Conservation (phyloP, 306 rosid genomes). For the Dryas drummondii region DNA sequence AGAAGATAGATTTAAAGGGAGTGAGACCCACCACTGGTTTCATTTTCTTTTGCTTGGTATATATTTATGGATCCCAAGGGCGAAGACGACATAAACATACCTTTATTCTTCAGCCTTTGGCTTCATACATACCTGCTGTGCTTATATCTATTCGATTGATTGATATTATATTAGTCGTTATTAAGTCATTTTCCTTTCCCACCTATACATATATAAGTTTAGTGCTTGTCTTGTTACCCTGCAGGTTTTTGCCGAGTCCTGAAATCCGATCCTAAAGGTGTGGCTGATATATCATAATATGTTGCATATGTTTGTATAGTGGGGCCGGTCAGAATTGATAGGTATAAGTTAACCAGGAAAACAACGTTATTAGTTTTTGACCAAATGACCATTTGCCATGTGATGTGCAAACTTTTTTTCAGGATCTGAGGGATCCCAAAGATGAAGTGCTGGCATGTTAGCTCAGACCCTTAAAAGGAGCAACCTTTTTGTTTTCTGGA, state of each 20-base stretch:
- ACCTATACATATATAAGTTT: conserved; percentile 15
- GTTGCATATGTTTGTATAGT: conserved; percentile 11
- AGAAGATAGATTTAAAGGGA: conserved; percentile 33
- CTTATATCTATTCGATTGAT: conserved; percentile 24
- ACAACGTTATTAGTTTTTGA: conserved; percentile 31
- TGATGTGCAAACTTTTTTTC: conserved; percentile 4
- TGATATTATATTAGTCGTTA: conserved; percentile 35
- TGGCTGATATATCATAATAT: conserved; percentile 24
- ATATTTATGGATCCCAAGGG: conserved; percentile 36
- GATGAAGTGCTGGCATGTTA: conserved; percentile 16
- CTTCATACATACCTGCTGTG: conserved; percentile 30
- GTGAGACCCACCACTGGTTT: conserved; percentile 41
- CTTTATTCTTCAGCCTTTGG: conserved; percentile 32
- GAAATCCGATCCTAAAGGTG: conserved; percentile 11
- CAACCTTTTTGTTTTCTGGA: conserved; percentile 16
- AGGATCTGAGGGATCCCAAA: background rate
- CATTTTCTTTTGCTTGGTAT: conserved; percentile 27
- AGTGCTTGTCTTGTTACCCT: conserved; percentile 41
- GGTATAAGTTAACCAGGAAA: conserved; percentile 22
- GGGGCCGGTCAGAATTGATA: conserved; percentile 21
- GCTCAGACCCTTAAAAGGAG: conserved; percentile 11
- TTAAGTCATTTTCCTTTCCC: conserved; percentile 33
- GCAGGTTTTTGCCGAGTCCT: background rate
- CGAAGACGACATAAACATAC: conserved; percentile 25
- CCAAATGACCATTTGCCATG: conserved; percentile 30